phyloP scores from a whole-genome alignment of 345 rosid genomes.

The Anastatica hierochuntica region DNA sequence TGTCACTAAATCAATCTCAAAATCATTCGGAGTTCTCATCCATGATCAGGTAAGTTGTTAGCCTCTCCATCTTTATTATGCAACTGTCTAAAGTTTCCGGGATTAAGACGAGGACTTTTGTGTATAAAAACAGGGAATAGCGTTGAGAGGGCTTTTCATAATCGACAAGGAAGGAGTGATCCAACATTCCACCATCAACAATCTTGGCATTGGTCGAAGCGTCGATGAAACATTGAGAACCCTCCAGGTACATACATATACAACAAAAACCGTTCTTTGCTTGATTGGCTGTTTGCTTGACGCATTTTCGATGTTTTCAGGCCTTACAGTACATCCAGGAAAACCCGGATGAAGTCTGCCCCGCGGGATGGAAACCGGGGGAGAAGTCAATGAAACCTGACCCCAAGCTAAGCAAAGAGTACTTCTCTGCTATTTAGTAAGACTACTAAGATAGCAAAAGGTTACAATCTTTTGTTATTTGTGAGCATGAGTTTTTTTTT shows the following conservation, averaged over 20 bases:
- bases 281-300: background rate
- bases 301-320: constrained; percentile 25
- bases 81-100: background rate
- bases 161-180: constrained; percentile 88
- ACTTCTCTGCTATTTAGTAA: constrained; percentile 42
- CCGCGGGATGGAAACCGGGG: constrained; percentile 93
- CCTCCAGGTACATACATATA: constrained; percentile 52
- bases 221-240: constrained; percentile 91
- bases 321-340: constrained; percentile 88
- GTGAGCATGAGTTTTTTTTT: constrained; percentile 17
- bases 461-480: constrained; percentile 14
- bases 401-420: constrained; percentile 84
- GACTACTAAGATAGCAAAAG: constrained; percentile 7
- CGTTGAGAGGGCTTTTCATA: constrained; percentile 82
- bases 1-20: constrained; percentile 79
- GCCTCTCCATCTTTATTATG: background rate
- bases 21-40: constrained; percentile 69
- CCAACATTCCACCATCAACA: constrained; percentile 89
- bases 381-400: constrained; percentile 90
- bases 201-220: constrained; percentile 83
- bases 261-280: background rate
- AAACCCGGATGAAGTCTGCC: constrained; percentile 88
- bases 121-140: constrained; percentile 45
- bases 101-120: background rate
- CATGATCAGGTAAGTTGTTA: constrained; percentile 68